Evolutionary conservation across 1,139 yeast genomes (phyloP), one percentile per base, ranked within the genome.

Genomic region (Pichia sp.): DNA sequence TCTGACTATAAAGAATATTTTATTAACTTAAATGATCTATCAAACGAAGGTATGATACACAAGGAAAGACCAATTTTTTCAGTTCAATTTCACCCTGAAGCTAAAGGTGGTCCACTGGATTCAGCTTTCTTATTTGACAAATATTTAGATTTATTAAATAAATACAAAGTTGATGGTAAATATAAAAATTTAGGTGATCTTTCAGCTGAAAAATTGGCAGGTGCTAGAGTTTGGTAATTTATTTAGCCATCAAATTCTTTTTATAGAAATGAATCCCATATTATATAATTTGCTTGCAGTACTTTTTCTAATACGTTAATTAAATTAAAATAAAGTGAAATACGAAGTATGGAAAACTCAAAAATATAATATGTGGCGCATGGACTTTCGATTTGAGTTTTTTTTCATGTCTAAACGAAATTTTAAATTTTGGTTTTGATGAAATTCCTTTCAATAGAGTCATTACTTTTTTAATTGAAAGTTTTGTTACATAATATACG

Each of bases 21-120:
- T 69, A 80, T 93, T 62, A 93, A 93, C 73, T 77, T 93, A 73
- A 93, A 93, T 69, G 99, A 93, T 70, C 84, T 88, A 70, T 87
- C 96, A 51, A 93, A 93, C 69, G 99, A 93, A 73, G 99, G 99
- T 63, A 90, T 93, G 96, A 85, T 83, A 64, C 98, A 93, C 71
- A 79, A 76, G 58, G 68, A 80, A 44, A 84, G 81, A 67, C 99
- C 99, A 49, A 86, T 91, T 53, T 93, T 91, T 73, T 89, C 97
- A 33, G 89, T 96, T 4, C 99, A 93, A 71, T 93, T 93, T 80
- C 99, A 93, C 69, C 99, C 99, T 46, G 99, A 93, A 72, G 99
- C 99, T 56, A 93, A 91, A 75, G 99, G 99, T 62, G 99, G 99
- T 62, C 99, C 99, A 54, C 77, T 86, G 64, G 99, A 93, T 70